A percentile compares a stretch with the other conserved stretches of the same genome.
Evolutionary conservation across 768 basidiomycete species (phyloP).

Genomic region (Pleurotus sapidus): DNA sequence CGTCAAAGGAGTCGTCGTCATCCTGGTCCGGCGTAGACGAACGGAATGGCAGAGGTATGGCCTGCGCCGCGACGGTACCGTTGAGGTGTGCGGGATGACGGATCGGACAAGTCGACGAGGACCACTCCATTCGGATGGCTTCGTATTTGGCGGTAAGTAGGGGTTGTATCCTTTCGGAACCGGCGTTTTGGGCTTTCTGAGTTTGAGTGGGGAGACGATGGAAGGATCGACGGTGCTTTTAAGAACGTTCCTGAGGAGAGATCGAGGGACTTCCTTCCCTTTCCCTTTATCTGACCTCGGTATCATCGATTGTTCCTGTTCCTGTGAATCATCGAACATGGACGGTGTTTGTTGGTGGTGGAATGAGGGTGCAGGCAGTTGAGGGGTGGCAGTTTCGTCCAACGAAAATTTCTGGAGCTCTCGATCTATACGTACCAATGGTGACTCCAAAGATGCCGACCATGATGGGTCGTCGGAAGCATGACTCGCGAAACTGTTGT

Average conservation of each 20-base stretch:
- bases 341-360: constrained; percentile 17
- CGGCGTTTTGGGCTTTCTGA: constrained; percentile 58
- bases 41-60: constrained; percentile 11
- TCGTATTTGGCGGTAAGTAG: constrained; percentile 50
- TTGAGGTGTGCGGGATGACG: constrained; percentile 45
- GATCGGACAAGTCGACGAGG: constrained; percentile 67
- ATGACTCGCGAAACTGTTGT: constrained; percentile 36
- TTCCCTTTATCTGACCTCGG: constrained; percentile 42
- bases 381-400: constrained; percentile 29
- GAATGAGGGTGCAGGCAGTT: constrained; percentile 16
- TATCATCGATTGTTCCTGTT: constrained; percentile 9
- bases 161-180: constrained; percentile 52
- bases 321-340: constrained; percentile 9
- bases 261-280: constrained; percentile 36
- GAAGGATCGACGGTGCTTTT: constrained; percentile 41
- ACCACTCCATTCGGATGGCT: constrained; percentile 64
- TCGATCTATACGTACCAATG: constrained; percentile 63
- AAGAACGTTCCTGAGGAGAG: constrained; percentile 47
- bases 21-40: constrained; percentile 19
- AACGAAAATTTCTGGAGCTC: constrained; percentile 55
- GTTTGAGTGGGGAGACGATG: constrained; percentile 46
- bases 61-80: constrained; percentile 26
- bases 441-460: constrained; percentile 73
- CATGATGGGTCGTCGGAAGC: constrained; percentile 58
- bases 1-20: constrained; percentile 52